Conservation (phyloP, 352 stramenopile species). For the Phytophthora multivora region DNA sequence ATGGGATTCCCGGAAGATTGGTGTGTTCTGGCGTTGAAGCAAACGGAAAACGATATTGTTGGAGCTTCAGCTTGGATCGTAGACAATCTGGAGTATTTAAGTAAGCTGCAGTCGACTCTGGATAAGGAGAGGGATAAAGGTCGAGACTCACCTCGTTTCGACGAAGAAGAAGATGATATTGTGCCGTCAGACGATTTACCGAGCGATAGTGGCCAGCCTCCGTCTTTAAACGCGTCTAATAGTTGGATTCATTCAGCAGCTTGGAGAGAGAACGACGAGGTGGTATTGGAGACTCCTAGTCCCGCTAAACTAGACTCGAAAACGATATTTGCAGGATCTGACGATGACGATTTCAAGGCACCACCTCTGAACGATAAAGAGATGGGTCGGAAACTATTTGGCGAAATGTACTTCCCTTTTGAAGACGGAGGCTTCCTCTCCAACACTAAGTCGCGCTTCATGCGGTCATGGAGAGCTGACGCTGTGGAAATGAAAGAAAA, state of each 20-base stretch:
- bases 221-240: constrained; percentile 8
- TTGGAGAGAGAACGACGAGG: constrained; percentile 10
- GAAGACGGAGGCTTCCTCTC: constrained; percentile 77
- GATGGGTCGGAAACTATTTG: constrained; percentile 83
- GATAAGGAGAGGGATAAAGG: constrained; percentile 69
- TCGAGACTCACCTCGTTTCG: constrained; percentile 38
- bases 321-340: too few species aligned
- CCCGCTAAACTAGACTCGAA: background rate
- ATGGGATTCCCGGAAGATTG: constrained; percentile 94
- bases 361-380: constrained; percentile 75
- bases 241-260: constrained; percentile 13
- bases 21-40: constrained; percentile 90
- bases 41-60: constrained; percentile 92
- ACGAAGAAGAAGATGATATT: constrained; percentile 75
- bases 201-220: background rate
- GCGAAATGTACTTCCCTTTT: constrained; percentile 88
- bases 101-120: constrained; percentile 71
- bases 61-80: constrained; percentile 93
- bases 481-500: constrained; percentile 38
- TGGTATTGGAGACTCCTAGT: too few species aligned
- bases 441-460: constrained; percentile 46
- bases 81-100: constrained; percentile 93
- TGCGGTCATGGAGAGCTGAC: constrained; percentile 33
- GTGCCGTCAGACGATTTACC: constrained; percentile 5
- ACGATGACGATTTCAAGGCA: background rate